A percentile compares a stretch with the other conserved stretches of the same genome.
phyloP scores from a whole-genome alignment of 139 green algal species.

The Micractinium sp. region DNA sequence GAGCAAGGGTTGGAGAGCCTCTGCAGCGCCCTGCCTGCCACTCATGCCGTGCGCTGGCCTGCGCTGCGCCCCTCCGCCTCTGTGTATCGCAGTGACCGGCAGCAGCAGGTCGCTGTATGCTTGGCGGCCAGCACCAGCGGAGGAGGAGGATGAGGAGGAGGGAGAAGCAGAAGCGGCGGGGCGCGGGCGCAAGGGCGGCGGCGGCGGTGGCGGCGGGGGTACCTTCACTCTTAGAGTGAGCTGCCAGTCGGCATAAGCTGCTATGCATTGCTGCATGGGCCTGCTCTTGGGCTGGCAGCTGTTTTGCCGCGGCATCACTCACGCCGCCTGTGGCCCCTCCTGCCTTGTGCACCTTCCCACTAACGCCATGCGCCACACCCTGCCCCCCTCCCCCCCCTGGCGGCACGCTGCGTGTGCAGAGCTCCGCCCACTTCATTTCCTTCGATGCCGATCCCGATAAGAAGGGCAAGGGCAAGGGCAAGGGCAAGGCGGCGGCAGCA shows the following conservation, averaged over 20 bases:
- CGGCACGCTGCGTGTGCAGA: background rate
- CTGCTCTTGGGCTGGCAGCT: background rate
- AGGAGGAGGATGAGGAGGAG: slow-evolving; percentile 17
- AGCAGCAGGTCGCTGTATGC: slow-evolving; percentile 56
- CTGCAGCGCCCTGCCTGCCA: slow-evolving; percentile 51
- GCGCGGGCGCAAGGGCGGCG: background rate
- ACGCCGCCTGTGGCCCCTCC: background rate
- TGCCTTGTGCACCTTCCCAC: background rate
- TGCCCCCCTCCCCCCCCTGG: background rate
- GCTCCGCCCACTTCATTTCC: slow-evolving; percentile 33
- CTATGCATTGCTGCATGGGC: background rate
- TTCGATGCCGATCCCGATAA: slow-evolving; percentile 46
- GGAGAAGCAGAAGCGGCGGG: background rate
- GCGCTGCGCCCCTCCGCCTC: no score
- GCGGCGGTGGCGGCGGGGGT: slow-evolving; percentile 2
- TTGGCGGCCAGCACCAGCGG: slow-evolving; percentile 36
- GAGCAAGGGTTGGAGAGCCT: no score
- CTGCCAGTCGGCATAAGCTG: background rate
- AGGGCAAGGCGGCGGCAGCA: background rate
- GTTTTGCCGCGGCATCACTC: background rate
- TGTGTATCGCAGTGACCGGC: slow-evolving; percentile 32
- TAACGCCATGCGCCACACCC: background rate
- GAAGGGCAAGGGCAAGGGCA: slow-evolving; percentile 21
- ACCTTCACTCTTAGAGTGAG: background rate
- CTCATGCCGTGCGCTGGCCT: no score